Conservation (phyloP, 2,329 filamentous ascomycete genomes). For the Coniochaeta prunicola region DNA sequence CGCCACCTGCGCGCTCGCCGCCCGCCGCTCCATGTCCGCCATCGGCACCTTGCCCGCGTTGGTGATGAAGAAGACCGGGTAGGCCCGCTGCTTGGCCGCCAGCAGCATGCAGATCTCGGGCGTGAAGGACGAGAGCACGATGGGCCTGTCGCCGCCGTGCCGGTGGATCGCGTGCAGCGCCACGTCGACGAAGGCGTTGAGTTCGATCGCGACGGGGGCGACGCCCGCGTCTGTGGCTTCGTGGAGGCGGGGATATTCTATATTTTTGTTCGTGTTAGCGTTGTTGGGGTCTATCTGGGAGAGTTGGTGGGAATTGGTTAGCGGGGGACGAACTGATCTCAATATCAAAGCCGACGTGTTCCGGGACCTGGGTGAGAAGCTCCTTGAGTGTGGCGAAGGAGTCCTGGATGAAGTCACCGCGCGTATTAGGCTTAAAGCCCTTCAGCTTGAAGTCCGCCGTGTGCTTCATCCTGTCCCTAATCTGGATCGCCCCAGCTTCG, state of each 20-base stretch:
- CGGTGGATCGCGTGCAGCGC: conserved; percentile 22
- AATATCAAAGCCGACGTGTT: conserved; percentile 28
- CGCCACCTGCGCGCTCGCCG: conserved; percentile 26
- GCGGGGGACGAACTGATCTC: conserved; percentile 25
- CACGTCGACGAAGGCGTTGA: conserved; percentile 30
- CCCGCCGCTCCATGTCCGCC: conserved; percentile 24
- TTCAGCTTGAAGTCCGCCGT: conserved; percentile 30
- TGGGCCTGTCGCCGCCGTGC: conserved; percentile 17
- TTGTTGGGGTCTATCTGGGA: conserved; percentile 6
- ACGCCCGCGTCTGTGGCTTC: conserved; percentile 26
- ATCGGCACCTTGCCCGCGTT: conserved; percentile 20
- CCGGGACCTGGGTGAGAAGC: conserved; percentile 24
- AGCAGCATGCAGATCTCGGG: conserved; percentile 26
- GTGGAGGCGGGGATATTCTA: conserved; percentile 31
- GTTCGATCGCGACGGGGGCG: conserved; percentile 25
- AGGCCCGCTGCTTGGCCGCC: conserved; percentile 20
- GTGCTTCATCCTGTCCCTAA: conserved; percentile 25
- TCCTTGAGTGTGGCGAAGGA: conserved; percentile 29
- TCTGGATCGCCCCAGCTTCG: conserved; percentile 10
- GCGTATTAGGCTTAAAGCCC: conserved; percentile 30
- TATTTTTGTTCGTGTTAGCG: not conserved
- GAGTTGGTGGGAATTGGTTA: too few species aligned
- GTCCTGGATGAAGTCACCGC: conserved; percentile 27
- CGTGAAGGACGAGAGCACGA: conserved; percentile 28
- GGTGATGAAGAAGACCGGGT: conserved; percentile 25